Evolutionary conservation across 2,329 filamentous ascomycete genomes (phyloP).

Genomic region (Nannizzia gypsea): DNA sequence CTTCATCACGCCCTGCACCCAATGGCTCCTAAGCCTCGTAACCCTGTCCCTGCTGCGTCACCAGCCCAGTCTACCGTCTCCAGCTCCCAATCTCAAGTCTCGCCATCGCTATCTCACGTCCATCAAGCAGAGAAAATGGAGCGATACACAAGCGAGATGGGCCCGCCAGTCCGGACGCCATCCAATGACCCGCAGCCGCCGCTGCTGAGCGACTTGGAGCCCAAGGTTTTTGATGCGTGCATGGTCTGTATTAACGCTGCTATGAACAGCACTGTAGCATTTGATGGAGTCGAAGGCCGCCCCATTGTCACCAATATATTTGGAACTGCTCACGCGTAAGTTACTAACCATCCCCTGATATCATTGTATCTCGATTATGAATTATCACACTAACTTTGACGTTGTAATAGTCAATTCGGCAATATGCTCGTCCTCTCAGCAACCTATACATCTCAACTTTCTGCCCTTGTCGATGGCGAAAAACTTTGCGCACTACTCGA

Average conservation of each 20-base stretch:
- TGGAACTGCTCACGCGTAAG: slow-evolving; percentile 91
- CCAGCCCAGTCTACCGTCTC: slow-evolving; percentile 21
- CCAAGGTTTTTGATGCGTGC: slow-evolving; percentile 44
- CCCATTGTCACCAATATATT: slow-evolving; percentile 92
- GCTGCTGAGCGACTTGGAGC: slow-evolving; percentile 30
- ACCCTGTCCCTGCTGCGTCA: slow-evolving; percentile 21
- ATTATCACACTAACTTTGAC: slow-evolving; percentile 12
- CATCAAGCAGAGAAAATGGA: slow-evolving; percentile 23
- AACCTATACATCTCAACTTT: slow-evolving; percentile 58
- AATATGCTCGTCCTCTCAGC: slow-evolving; percentile 87
- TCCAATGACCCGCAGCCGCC: slow-evolving; percentile 13
- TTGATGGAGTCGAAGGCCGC: slow-evolving; percentile 52
- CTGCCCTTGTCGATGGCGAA: slow-evolving; percentile 44
- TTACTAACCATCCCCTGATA: slow-evolving; percentile 23
- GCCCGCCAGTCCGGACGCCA: slow-evolving; percentile 20
- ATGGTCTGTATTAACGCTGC: slow-evolving; percentile 58
- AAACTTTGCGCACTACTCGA: slow-evolving; percentile 51
- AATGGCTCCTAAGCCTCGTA: slow-evolving; percentile 20
- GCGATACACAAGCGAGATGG: slow-evolving; percentile 23
- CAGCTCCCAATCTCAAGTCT: slow-evolving; percentile 24
- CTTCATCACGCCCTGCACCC: slow-evolving; percentile 48
- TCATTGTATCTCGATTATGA: background rate
- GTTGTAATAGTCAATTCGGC: slow-evolving; percentile 67
- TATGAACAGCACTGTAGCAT: slow-evolving; percentile 73
- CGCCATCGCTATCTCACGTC: slow-evolving; percentile 24